These are phyloP conservation scores for Zizania palustris DNA, from an alignment of 202 grass and related monocot genomes.

Conservation along the genomic window DNA sequence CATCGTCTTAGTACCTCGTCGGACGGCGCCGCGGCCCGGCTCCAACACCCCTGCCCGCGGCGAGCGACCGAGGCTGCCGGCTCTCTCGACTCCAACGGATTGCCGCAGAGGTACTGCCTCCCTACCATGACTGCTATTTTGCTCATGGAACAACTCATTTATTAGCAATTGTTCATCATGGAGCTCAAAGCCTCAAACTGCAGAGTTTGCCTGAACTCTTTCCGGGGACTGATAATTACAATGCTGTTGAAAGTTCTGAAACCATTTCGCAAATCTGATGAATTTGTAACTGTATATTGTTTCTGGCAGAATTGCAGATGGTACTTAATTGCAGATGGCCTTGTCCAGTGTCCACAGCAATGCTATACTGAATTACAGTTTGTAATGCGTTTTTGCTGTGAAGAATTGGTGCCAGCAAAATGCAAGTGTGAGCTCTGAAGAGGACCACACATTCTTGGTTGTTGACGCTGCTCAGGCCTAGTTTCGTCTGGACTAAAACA, in stretches of 20 bases:
- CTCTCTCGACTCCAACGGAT: too few relatives aligned
- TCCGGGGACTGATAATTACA: too few relatives aligned
- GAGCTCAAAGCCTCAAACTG: too few relatives aligned
- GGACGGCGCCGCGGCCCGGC: too few relatives aligned
- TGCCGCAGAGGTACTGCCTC: too few relatives aligned
- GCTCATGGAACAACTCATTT: too few relatives aligned
- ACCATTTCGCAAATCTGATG: neutral
- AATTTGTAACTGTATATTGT: neutral
- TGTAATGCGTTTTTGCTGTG: neutral
- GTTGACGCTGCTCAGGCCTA: neutral
- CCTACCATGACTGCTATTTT: too few relatives aligned
- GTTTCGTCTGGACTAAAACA: neutral
- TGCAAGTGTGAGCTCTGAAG: conserved; percentile 15
- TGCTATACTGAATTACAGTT: neutral
- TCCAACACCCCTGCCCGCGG: too few relatives aligned
- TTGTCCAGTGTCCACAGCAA: neutral
- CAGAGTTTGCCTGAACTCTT: too few relatives aligned
- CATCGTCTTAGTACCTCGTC: too few relatives aligned
- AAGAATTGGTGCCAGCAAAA: neutral
- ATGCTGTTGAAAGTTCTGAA: neutral
- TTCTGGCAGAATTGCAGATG: neutral
- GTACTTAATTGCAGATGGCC: neutral
- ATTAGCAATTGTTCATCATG: too few relatives aligned
- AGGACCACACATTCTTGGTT: neutral
- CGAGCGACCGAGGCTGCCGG: too few relatives aligned